Evolutionary conservation across 1,284 basidiomycete genomes (phyloP).

Genomic region (Entoloma clypeatum): DNA sequence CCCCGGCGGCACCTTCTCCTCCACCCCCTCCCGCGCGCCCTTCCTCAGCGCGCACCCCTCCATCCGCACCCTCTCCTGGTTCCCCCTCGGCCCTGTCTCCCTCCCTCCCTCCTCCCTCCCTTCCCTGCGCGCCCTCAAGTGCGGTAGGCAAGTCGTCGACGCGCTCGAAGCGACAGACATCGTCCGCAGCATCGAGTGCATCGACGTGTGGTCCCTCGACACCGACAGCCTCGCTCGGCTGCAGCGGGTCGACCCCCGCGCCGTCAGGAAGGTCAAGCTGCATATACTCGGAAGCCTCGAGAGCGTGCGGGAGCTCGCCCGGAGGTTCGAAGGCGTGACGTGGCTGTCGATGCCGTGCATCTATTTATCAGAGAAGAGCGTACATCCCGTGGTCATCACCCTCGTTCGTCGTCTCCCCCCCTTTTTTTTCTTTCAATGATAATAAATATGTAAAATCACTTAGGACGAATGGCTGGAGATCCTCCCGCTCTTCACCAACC

Average conservation of each 20-base stretch:
- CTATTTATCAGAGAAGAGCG: conserved; percentile 22
- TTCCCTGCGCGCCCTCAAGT: conserved; percentile 33
- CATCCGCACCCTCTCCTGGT: conserved; percentile 42
- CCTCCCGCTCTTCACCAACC: conserved; percentile 35
- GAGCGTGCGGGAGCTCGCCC: conserved; percentile 29
- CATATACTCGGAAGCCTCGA: conserved; percentile 27
- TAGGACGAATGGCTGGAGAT: conserved; percentile 37
- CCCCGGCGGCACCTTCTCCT: conserved; percentile 28
- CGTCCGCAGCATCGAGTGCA: conserved; percentile 29
- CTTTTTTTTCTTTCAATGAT: background rate
- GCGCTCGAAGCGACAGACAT: conserved; percentile 27
- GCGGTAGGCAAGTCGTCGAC: conserved; percentile 29
- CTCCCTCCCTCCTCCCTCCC: conserved; percentile 30
- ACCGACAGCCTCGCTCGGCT: conserved; percentile 26
- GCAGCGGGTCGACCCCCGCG: conserved; percentile 24
- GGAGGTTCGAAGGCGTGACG: conserved; percentile 33
- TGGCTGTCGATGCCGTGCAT: conserved; percentile 34
- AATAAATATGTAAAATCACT: background rate
- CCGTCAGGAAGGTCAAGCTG: conserved; percentile 30
- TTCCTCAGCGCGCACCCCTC: conserved; percentile 41
- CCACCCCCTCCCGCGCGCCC: conserved; percentile 27
- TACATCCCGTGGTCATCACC: conserved; percentile 6
- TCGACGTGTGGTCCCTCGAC: conserved; percentile 29
- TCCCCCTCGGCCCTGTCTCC: conserved; percentile 27
- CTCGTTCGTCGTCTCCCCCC: conserved; percentile 22